Base-by-base conservation (phyloP, 208 protist species). In the Trypanosoma grayi region DNA sequence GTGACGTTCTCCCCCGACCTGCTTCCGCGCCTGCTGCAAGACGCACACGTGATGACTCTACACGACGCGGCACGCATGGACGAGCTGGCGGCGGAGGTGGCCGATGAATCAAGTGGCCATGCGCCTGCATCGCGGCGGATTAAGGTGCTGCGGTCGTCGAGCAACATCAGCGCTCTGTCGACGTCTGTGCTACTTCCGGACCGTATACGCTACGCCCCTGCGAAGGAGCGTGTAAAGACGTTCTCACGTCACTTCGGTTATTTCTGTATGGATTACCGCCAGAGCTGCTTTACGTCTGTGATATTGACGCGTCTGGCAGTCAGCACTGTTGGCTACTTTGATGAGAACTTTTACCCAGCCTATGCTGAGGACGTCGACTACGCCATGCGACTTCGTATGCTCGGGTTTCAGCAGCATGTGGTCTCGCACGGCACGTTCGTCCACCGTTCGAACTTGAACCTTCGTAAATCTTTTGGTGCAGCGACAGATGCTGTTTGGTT, bases 101-200 rank as follows among this genome's bases (percentile, higher is more conserved):
- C n/a, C n/a, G n/a, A n/a, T n/a, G n/a, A n/a, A n/a, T n/a, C n/a
- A n/a, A 44, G 65, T 36, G 57, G 24, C 33, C 76, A 55, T 66
- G 68, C 73, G 25, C 39, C 65, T 9, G 41, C n/a, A 7, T 41
- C 57, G 13, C 34, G 31, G 4, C 60, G 66, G 1, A 34, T 75
- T 33, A 60, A 61, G n/a, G 71, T 73, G 60, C 55, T 73, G 31
- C 47, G 52, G 18, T 27, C 24, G 14, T 31, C 44, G n/a, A 34
- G 28, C 28, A 44, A 60, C 10, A 57, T 74, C 11, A 56, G 75
- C 9, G 80, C 43, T 33, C 67, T 79, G 31, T 65, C 56, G 24
- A 75, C 81, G 0, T 81, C 77, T 0, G 56, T 69, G 20, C 60
- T 87, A 30, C 60, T 83, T 37, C 81, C 81, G 1, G 74, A 78